Evolutionary conservation across 495 filamentous ascomycete species (phyloP).

Genomic region (Penicillium salamii): DNA sequence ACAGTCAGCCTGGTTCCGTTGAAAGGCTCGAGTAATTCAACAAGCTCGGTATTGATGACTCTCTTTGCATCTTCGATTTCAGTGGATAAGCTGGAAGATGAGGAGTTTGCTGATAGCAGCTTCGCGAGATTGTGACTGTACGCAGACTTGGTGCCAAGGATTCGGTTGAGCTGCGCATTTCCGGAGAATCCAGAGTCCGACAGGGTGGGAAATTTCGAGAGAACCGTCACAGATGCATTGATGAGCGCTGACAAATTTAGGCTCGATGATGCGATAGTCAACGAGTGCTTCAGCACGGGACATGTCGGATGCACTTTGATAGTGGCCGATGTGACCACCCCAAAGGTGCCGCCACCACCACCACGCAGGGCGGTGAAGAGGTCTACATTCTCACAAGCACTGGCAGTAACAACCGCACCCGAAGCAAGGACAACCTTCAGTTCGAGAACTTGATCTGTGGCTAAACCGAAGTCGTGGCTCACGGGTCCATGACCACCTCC

Average conservation of each 20-base stretch:
- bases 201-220: constrained; percentile 13
- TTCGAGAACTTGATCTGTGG: constrained; percentile 39
- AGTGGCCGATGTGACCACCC: constrained; percentile 40
- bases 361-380: constrained; percentile 54
- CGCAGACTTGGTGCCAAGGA: too few species aligned
- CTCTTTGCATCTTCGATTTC: too few species aligned
- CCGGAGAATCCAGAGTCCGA: constrained; percentile 30
- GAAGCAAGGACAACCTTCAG: constrained; percentile 50
- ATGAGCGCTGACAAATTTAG: constrained; percentile 13
- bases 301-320: constrained; percentile 38
- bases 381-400: constrained; percentile 46
- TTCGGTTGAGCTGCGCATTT: too few species aligned
- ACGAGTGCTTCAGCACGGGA: constrained; percentile 15
- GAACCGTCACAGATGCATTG: constrained; percentile 13
- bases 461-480: constrained; percentile 30
- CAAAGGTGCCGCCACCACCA: constrained; percentile 46
- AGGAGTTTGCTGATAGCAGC: too few species aligned
- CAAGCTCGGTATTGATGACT: too few species aligned
- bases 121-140: too few species aligned
- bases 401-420: constrained; percentile 46
- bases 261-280: constrained; percentile 10
- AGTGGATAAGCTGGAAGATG: too few species aligned
- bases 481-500: constrained; percentile 36
- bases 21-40: too few species aligned
- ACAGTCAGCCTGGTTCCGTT: too few species aligned